Percentiles rank a stretch among this genome's conserved stretches.
Conservation (phyloP, 2,329 filamentous ascomycete species). For the Calonectria pseudoturangicola region DNA sequence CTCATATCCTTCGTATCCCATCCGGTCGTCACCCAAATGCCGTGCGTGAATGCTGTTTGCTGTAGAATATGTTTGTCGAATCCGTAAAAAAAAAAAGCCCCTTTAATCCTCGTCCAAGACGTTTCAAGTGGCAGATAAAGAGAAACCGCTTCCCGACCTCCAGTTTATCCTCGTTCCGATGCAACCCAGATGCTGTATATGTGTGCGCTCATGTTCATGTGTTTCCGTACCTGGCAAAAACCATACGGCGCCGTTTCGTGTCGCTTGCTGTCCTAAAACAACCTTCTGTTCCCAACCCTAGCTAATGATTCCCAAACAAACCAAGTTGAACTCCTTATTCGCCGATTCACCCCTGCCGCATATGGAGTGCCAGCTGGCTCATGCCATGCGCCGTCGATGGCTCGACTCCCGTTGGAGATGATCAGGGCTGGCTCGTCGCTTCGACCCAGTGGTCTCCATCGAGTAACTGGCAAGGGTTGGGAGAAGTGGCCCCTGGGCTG, state of each 20-base stretch:
- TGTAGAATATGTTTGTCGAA: conserved; percentile 38
- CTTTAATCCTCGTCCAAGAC: conserved; percentile 32
- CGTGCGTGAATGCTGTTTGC: conserved; percentile 46
- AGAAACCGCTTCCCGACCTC: conserved; percentile 35
- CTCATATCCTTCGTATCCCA: conserved; percentile 44
- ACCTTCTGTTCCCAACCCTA: conserved; percentile 25
- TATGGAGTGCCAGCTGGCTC: conserved; percentile 31
- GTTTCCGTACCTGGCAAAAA: conserved; percentile 37
- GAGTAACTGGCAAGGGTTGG: conserved; percentile 60
- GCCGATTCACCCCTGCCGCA: conserved; percentile 29
- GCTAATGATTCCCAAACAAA: conserved; percentile 38
- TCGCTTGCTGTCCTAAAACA: conserved; percentile 39
- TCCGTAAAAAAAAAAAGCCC: conserved; percentile 32
- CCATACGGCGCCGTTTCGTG: conserved; percentile 37
- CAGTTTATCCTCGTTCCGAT: conserved; percentile 36
- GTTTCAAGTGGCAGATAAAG: conserved; percentile 32
- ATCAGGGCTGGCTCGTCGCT: conserved; percentile 71
- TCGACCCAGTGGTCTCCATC: conserved; percentile 65
- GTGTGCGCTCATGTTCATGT: conserved; percentile 34
- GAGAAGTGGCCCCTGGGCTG: conserved; percentile 59
- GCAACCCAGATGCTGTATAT: conserved; percentile 41
- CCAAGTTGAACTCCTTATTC: conserved; percentile 44
- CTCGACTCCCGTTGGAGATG: conserved; percentile 66
- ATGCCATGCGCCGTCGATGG: conserved; percentile 63
- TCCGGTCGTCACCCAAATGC: conserved; percentile 43